phyloP scores from a whole-genome alignment of 129 eudicot genomes.

The Centrapalus pauciflorus region DNA sequence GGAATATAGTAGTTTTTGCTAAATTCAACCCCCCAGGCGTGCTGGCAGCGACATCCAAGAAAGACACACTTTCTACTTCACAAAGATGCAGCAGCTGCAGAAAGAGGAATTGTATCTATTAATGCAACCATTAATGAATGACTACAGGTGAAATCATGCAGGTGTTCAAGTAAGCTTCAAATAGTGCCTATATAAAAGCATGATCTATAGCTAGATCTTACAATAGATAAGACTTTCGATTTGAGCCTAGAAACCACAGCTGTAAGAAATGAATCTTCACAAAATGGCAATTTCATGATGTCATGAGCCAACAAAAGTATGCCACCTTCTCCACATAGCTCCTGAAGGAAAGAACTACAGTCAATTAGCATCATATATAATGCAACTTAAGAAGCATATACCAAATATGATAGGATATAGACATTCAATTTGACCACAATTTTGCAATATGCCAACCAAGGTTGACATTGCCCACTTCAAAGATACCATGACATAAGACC shows the following conservation, averaged over 20 bases:
- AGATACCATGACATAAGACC: not conserved
- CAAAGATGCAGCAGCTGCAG: conserved; percentile 90
- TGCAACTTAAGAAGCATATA: conserved; percentile 4
- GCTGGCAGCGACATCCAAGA: conserved; percentile 91
- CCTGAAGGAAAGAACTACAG: conserved; percentile 43
- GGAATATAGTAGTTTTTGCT: conserved; percentile 75
- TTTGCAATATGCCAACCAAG: not conserved
- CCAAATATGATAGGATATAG: too few species aligned
- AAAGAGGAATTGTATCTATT: conserved; percentile 20
- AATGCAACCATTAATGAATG: conserved; percentile 3
- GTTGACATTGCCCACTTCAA: not conserved
- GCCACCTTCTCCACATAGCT: conserved; percentile 87
- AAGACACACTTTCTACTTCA: conserved; percentile 86
- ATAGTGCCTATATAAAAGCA: not conserved
- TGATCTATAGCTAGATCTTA: conserved; percentile 40
- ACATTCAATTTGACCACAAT: too few species aligned
- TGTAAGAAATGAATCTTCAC: conserved; percentile 36
- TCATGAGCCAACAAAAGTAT: conserved; percentile 71
- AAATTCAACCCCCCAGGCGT: conserved; percentile 58
- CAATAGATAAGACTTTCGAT: conserved; percentile 79
- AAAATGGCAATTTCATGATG: conserved; percentile 47
- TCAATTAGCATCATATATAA: conserved; percentile 13
- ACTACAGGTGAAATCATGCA: conserved; percentile 9
- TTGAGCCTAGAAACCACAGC: conserved; percentile 76
- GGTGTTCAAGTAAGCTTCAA: conserved; percentile 8